Evolutionary conservation across 371 early-diverging fungal species (phyloP).

Genomic region (Mucor irregularis): DNA sequence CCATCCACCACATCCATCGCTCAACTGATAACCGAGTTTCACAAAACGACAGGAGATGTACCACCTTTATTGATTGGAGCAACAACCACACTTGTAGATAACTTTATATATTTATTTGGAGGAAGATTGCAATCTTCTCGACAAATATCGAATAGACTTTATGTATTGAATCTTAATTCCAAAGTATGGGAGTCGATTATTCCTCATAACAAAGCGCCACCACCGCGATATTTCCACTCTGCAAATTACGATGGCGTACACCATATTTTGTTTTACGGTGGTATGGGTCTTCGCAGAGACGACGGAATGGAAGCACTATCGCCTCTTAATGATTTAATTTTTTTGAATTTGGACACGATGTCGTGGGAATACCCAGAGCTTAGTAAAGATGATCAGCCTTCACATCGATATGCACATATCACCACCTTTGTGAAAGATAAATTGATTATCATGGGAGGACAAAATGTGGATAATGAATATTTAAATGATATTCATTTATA

Average conservation of each 20-base stretch:
- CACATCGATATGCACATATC: slow-evolving; percentile 72
- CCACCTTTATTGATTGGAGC: slow-evolving; percentile 75
- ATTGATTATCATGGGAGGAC: slow-evolving; percentile 72
- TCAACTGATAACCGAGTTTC: slow-evolving; percentile 38
- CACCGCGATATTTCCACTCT: slow-evolving; percentile 75
- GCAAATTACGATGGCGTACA: slow-evolving; percentile 32
- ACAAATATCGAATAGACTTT: slow-evolving; percentile 60
- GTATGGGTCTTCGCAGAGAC: slow-evolving; percentile 41
- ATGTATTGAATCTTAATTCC: slow-evolving; percentile 52
- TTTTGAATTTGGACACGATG: slow-evolving; percentile 40
- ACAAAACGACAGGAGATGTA: slow-evolving; percentile 42
- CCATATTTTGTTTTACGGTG: slow-evolving; percentile 58
- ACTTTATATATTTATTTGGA: slow-evolving; percentile 67
- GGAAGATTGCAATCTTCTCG: slow-evolving; percentile 59
- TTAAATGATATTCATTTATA: slow-evolving; percentile 67
- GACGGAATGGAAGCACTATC: background rate
- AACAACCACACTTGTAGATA: slow-evolving; percentile 56
- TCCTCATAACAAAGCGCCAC: slow-evolving; percentile 31
- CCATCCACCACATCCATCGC: slow-evolving; percentile 33
- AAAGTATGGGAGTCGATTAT: slow-evolving; percentile 45
- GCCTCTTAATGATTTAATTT: slow-evolving; percentile 60
- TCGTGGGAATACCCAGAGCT: slow-evolving; percentile 52
- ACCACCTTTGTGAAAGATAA: slow-evolving; percentile 51
- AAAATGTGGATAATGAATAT: slow-evolving; percentile 65
- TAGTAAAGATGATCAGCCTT: slow-evolving; percentile 30